A percentile compares a stretch with the other conserved stretches of the same genome.
These are phyloP conservation scores for Spizellomyces punctatus DNA, from an alignment of 192 early-diverging fungal genomes.

Conservation along the genomic window DNA sequence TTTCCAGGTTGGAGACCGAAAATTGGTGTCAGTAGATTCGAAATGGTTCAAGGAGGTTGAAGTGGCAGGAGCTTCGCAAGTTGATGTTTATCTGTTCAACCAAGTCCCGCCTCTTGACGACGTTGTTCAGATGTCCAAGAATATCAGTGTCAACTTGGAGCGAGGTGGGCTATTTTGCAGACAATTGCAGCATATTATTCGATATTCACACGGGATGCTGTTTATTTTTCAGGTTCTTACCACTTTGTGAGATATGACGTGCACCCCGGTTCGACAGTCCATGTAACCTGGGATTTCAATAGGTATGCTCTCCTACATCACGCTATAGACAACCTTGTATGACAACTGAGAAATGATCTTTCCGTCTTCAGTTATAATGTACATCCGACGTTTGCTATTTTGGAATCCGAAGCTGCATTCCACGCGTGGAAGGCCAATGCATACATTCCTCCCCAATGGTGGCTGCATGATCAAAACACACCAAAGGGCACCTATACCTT, in stretches of 20 bases:
- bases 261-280: conserved; percentile 15
- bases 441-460: neutral
- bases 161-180: neutral
- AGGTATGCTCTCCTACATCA: neutral
- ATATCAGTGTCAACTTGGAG: conserved; percentile 19
- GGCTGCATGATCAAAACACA: conserved; percentile 13
- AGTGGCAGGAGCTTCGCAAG: conserved; percentile 16
- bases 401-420: conserved; percentile 5
- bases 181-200: neutral
- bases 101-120: conserved; percentile 17
- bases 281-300: conserved; percentile 15
- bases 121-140: conserved; percentile 4
- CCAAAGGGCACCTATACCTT: conserved; percentile 16
- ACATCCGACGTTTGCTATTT: neutral
- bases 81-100: conserved; percentile 25
- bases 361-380: too few species aligned
- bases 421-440: conserved; percentile 4
- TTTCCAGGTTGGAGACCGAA: conserved; percentile 26
- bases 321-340: too few species aligned
- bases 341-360: too few species aligned
- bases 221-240: conserved; percentile 9
- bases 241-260: conserved; percentile 33
- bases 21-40: conserved; percentile 8
- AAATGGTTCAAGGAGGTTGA: conserved; percentile 28
- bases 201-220: too few species aligned